Percentiles rank a stretch among this genome's conserved stretches.
These are phyloP conservation scores for Dimocarpus longan DNA, from an alignment of 345 rosid genomes.

Conservation along the genomic window DNA sequence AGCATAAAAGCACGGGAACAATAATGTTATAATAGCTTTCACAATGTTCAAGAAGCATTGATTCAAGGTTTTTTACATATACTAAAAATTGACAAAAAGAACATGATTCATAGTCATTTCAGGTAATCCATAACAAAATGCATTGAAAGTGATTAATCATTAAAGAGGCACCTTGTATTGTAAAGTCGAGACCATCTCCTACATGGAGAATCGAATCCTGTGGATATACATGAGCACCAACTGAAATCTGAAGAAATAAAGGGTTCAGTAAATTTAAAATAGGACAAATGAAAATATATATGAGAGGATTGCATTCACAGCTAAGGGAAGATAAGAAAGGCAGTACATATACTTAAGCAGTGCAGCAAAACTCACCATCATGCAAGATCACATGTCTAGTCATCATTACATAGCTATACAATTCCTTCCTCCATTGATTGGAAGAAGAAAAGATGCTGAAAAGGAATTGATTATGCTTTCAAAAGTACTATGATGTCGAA, in stretches of 20 bases:
- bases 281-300: slow-evolving; percentile 7
- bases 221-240: slow-evolving; percentile 78
- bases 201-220: slow-evolving; percentile 60
- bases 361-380: slow-evolving; percentile 15
- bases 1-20: neutral
- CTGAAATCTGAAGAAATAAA: slow-evolving; percentile 66
- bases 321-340: neutral
- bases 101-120: neutral
- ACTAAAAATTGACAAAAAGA: neutral
- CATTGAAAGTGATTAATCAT: slow-evolving; percentile 15
- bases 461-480: neutral
- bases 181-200: slow-evolving; percentile 62
- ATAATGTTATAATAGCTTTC: neutral
- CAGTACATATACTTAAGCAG: neutral
- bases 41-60: neutral
- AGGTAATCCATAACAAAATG: neutral
- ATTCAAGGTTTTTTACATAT: neutral
- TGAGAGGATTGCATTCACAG: neutral
- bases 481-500: neutral
- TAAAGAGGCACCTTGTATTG: slow-evolving; percentile 55
- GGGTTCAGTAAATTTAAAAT: slow-evolving; percentile 17
- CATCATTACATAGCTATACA: neutral
- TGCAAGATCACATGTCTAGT: neutral
- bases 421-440: neutral
- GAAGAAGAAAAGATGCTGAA: slow-evolving; percentile 10